Evolutionary conservation across 139 green algal species (phyloP), one percentile per base, ranked within the genome.

Genomic region (Haematococcus lacustris): DNA sequence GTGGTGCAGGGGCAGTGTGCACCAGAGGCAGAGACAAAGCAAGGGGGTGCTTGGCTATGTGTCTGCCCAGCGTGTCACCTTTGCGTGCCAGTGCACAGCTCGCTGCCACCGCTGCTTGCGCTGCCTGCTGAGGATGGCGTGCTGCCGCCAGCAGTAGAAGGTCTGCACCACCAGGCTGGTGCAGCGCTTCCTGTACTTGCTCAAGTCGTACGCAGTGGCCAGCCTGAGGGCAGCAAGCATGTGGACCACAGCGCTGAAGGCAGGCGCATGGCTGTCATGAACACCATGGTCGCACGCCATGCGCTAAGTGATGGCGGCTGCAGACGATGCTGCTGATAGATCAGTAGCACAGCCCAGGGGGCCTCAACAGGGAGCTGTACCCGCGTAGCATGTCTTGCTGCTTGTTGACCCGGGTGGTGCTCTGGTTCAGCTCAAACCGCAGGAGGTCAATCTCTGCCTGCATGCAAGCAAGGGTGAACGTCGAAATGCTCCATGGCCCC

Each of bases 361-460:
- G n/a, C n/a, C n/a, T n/a, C n/a, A n/a, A n/a, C n/a, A n/a, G n/a
- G n/a, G n/a, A n/a, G n/a, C n/a, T n/a, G n/a, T 39, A 78, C 67
- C 60, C 71, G n/a, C 64, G 13, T 0, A 74, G 4, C 5, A 73
- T 4, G 1, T 82, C 76, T 59, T 13, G 47, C 1, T 71, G 28
- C 37, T 66, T 65, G 41, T 73, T 53, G 32, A 5, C 41, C 32
- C 70, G 73, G 26, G 34, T 3, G 0, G 51, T 66, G 33, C 39
- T 59, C 4, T 68, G 51, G 2, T 65, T 41, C 33, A 80, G 38
- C 51, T 85, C 80, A 59, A 51, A 68, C 62, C 40, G 47, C 28
- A 82, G 34, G 3, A 85, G 68, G 53, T 75, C 60, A 0, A 85
- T 35, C 76, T 85, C 80, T 41, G 73, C 80, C 71, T 82, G 61